These are phyloP conservation scores for Chrysoporthe puriensis DNA, from an alignment of 2,329 filamentous ascomycete species.

Conservation along the genomic window DNA sequence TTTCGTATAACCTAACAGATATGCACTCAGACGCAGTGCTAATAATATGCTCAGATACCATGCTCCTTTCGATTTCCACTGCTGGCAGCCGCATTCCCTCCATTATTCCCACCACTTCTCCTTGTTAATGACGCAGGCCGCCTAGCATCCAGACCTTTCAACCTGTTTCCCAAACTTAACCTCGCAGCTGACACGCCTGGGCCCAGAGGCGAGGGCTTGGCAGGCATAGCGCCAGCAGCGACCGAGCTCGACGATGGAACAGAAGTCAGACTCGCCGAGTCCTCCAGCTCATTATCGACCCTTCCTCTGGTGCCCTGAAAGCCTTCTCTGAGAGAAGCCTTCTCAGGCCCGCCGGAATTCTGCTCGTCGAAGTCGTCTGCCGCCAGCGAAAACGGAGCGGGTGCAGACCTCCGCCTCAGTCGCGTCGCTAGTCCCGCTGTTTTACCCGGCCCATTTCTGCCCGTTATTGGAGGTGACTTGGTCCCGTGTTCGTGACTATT, in stretches of 20 bases:
- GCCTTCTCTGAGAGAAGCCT: slow-evolving; percentile 12
- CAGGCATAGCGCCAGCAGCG: background rate
- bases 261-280: slow-evolving; percentile 43
- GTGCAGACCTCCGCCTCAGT: slow-evolving; percentile 35
- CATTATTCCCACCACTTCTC: slow-evolving; percentile 13
- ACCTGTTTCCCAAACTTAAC: slow-evolving; percentile 54
- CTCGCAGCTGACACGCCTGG: slow-evolving; percentile 46
- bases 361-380: slow-evolving; percentile 36
- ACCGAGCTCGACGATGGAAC: slow-evolving; percentile 22
- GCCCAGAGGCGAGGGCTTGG: slow-evolving; percentile 34
- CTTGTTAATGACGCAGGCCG: slow-evolving; percentile 16
- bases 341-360: slow-evolving; percentile 22
- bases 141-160: slow-evolving; percentile 42
- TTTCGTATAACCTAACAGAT: too few relatives aligned
- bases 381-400: slow-evolving; percentile 31
- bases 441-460: slow-evolving; percentile 25
- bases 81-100: background rate
- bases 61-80: background rate
- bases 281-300: slow-evolving; percentile 38
- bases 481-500: slow-evolving; percentile 22
- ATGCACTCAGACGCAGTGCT: too few relatives aligned
- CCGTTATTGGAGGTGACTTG: slow-evolving; percentile 23
- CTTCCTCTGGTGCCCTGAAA: slow-evolving; percentile 32
- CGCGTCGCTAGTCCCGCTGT: slow-evolving; percentile 24
- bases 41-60: too few relatives aligned